A percentile compares a stretch with the other conserved stretches of the same genome.
These are phyloP conservation scores for Spinacia oleracea DNA, from an alignment of 179 eudicot species.

Conservation along the genomic window DNA sequence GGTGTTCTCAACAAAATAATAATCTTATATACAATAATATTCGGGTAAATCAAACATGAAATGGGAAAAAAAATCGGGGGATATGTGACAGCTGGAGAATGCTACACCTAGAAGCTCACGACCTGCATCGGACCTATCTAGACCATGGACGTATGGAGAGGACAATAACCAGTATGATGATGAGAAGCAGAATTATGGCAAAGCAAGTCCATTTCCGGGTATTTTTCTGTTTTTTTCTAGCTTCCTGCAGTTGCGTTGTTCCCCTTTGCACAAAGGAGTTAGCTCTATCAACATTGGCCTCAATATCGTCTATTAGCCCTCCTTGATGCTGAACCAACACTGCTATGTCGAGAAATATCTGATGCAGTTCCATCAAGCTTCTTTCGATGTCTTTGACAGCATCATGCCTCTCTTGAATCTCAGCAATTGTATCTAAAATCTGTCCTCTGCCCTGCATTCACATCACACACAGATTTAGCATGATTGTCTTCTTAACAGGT, in stretches of 20 bases:
- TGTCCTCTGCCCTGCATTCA: constrained; percentile 72
- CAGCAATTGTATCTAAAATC: constrained; percentile 75
- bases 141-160: constrained; percentile 66
- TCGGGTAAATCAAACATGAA: background rate
- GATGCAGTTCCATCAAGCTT: constrained; percentile 71
- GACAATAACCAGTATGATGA: constrained; percentile 56
- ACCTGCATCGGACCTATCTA: background rate
- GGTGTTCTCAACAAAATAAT: background rate
- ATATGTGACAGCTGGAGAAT: background rate
- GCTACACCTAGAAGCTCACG: background rate
- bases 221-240: constrained; percentile 70
- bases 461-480: background rate
- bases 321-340: constrained; percentile 78
- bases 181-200: constrained; percentile 58
- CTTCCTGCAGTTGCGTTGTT: constrained; percentile 50
- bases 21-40: constrained; percentile 12
- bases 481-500: background rate
- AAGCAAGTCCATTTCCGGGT: constrained; percentile 76
- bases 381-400: constrained; percentile 80
- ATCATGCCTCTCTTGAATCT: constrained; percentile 91
- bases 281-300: constrained; percentile 63
- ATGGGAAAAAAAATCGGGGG: background rate
- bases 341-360: constrained; percentile 84
- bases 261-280: constrained; percentile 60
- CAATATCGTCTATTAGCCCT: constrained; percentile 71